Evolutionary conservation across 345 rosid species (phyloP), one percentile per base, ranked within the genome.

Genomic region (Populus deltoides): DNA sequence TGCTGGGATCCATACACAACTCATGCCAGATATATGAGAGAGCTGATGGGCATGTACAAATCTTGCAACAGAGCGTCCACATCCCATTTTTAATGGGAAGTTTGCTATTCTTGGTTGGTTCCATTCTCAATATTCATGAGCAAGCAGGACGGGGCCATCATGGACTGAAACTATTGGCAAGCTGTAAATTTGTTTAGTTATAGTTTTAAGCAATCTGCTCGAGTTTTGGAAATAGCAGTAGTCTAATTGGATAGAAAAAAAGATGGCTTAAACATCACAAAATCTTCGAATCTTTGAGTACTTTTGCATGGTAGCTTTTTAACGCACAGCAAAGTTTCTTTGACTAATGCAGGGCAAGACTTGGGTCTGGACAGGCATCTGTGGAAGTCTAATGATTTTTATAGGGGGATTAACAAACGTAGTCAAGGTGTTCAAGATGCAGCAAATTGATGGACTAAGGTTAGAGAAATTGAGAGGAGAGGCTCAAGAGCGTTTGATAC

Each of bases 1-100:
- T 86, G 51, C 72, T 92, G 20, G 99, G 99, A 6, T 93, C 98
- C 8, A 83, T 95, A 78, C 94, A 86, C 79, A 95, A 93, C 89
- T 89, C 92, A 8, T 93, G 98, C 81, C 98, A 93, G 81, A 88
- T 89, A 76, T 96, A 93, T 41, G 97, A 92, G 86, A 85, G 93
- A 83, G 97, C 97, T 2, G 94, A 92, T 76, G 94, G 90, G 6
- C 97, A 91, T 61, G 92, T 89, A 33, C 97, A 93, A 83, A 87
- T 92, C 77, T 72, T 92, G 84, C 97, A 95, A 72, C 87, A 88
- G 53, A 77, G 90, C 75, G 93, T 92, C 62, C 92, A 89, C 41
- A 79, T 91, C 69, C 98, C 97, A 1, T 92, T 96, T 79, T 78
- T 93, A 63, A 80, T 85, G 16, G 94, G 94, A 22, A 89, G 97